phyloP scores from a whole-genome alignment of 805 yeast genomes.

The Ogataea saltuana region DNA sequence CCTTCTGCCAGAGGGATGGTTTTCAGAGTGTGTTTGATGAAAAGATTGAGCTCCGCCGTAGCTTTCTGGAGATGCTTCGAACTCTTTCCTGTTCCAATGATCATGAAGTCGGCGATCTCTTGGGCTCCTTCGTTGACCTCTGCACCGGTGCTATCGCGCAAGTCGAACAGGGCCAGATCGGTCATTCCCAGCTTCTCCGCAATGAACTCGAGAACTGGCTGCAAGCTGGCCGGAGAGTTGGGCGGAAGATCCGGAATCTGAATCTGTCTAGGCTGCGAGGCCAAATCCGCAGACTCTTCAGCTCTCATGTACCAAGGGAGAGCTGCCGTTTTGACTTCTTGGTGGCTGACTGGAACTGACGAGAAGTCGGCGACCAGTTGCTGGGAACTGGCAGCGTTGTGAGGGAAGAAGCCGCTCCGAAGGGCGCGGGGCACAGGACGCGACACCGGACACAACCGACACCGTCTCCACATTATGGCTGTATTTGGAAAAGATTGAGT shows the following conservation, averaged over 20 bases:
- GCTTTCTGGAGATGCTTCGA: constrained; percentile 75
- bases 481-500: too few relatives aligned
- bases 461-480: background rate
- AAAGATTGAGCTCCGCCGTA: constrained; percentile 54
- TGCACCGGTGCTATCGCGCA: constrained; percentile 41
- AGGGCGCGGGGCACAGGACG: background rate
- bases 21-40: constrained; percentile 53
- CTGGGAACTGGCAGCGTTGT: background rate
- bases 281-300: constrained; percentile 30
- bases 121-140: constrained; percentile 33
- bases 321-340: too few relatives aligned
- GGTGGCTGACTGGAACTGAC: background rate
- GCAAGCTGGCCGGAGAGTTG: constrained; percentile 54
- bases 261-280: constrained; percentile 25
- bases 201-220: constrained; percentile 46
- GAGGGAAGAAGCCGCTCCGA: background rate
- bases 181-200: constrained; percentile 64
- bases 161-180: constrained; percentile 65
- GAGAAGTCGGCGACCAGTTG: background rate
- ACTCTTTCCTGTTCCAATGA: constrained; percentile 76
- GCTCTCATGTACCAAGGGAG: constrained; percentile 39
- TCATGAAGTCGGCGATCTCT: constrained; percentile 48
- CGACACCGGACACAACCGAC: background rate
- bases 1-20: constrained; percentile 68
- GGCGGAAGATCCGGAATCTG: constrained; percentile 61